Base-by-base conservation (phyloP, 148 eudicot genomes). In the Pouteria glomerata region DNA sequence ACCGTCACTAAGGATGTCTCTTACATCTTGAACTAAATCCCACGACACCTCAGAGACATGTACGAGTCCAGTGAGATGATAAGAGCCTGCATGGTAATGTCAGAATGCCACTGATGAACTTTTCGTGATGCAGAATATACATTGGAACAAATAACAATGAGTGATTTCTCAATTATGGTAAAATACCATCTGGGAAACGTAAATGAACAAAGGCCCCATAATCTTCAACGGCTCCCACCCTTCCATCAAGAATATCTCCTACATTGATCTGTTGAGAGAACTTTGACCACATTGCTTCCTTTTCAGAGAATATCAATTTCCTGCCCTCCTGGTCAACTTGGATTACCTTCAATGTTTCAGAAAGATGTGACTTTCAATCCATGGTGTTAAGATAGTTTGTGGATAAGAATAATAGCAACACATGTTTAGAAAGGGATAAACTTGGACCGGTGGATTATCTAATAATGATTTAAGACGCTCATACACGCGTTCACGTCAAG, bases 41-140 rank as follows among this genome's bases (percentile, higher is more conserved):
- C 98, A 95, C 10, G 98, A 95, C 53, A 95, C 96, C 79, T 95
- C 98, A 7, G 98, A 95, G 66, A 95, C 81, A 78, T 95, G 98
- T 57, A 95, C 93, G 57, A 95, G 87, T 60, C 98, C 98, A 51
- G 98, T 91, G 63, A 95, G 91, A 73, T 87, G 86, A 80, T 89
- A 91, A 29, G 29, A 70, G 13, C 97, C 98, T 95, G 89, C 86
- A 83, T 66, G 61, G 48, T 39, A 68, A 30, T 76, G 76, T 73
- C 60, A 26, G 69, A 50, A 37, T 42, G 34, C 29, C 34, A 42
- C 16, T 21, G 45, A 23, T 42, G 45, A 71, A 19, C 21, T 45
- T 56, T 8, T 26, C 35, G 19, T 34, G 41, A 45, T 56, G 37
- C 34, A 34, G 10, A 47, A 47, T n/a, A 61, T 60, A 26, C 30